Evolutionary conservation across 129 eudicot species (phyloP).

Genomic region (Gnaphalium uliginosum): DNA sequence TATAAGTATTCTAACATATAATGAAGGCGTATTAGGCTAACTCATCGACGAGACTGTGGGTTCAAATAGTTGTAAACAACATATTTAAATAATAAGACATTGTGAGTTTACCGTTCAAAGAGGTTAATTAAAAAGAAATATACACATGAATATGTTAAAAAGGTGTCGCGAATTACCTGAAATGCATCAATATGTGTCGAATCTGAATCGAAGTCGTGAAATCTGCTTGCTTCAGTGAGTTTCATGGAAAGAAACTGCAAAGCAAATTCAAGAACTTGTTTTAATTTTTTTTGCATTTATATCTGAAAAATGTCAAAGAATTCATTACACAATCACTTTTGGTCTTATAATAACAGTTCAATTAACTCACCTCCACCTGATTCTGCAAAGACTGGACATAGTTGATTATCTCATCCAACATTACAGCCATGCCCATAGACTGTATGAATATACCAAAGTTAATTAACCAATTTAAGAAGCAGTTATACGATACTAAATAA

Average conservation of each 20-base stretch:
- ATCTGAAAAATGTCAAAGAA: background rate
- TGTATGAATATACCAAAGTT: conserved; percentile 31
- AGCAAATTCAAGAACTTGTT: conserved; percentile 4
- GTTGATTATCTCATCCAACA: conserved; percentile 94
- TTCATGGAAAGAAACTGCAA: conserved; percentile 86
- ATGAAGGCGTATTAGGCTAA: too few species aligned
- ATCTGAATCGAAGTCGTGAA: conserved; percentile 63
- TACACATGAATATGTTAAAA: background rate
- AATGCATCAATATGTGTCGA: conserved; percentile 38
- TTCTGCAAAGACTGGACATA: conserved; percentile 92
- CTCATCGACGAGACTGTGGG: too few species aligned
- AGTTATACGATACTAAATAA: background rate
- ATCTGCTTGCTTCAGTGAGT: conserved; percentile 77
- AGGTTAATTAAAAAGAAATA: too few species aligned
- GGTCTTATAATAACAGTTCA: background rate
- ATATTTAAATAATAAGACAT: too few species aligned
- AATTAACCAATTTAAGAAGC: background rate
- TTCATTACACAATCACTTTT: background rate
- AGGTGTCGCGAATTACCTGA: conserved; percentile 43
- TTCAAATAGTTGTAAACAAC: too few species aligned
- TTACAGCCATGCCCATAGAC: conserved; percentile 98
- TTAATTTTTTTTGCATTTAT: background rate
- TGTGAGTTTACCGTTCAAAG: background rate
- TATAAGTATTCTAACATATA: too few species aligned
- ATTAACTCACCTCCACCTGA: conserved; percentile 74